phyloP scores from a whole-genome alignment of 2,329 filamentous ascomycete genomes.

The Teratosphaeria epicoccoides region DNA sequence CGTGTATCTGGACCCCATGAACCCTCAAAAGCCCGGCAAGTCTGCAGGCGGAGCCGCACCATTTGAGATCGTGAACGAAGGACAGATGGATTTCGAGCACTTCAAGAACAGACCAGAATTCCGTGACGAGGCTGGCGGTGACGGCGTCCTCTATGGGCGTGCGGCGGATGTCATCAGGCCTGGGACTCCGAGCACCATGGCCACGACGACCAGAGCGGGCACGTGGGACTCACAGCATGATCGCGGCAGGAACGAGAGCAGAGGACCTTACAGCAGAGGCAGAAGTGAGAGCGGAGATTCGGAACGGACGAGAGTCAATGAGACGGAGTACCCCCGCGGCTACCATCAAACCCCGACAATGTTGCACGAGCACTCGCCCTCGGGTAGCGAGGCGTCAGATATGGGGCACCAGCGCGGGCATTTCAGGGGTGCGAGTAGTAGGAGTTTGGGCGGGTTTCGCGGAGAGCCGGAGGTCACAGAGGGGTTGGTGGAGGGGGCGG shows the following conservation, averaged over 20 bases:
- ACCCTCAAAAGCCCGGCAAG: slow-evolving; percentile 47
- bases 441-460: neutral
- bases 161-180: slow-evolving; percentile 50
- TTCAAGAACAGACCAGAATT: slow-evolving; percentile 89
- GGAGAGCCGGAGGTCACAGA: slow-evolving; percentile 10
- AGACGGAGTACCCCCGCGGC: slow-evolving; percentile 33
- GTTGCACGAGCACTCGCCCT: slow-evolving; percentile 34
- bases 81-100: slow-evolving; percentile 78
- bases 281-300: slow-evolving; percentile 22
- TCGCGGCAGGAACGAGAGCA: slow-evolving; percentile 9
- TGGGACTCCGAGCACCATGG: slow-evolving; percentile 48
- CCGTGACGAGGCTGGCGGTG: slow-evolving; percentile 70
- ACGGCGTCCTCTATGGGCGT: slow-evolving; percentile 48
- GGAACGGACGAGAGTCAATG: slow-evolving; percentile 22
- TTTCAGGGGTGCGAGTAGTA: neutral
- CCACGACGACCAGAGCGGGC: slow-evolving; percentile 21
- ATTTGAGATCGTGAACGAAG: slow-evolving; percentile 84
- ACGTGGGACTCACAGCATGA: slow-evolving; percentile 19
- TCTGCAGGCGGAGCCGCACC: slow-evolving; percentile 39
- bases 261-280: slow-evolving; percentile 10
- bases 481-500: slow-evolving; percentile 17
- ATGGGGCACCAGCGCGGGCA: neutral
- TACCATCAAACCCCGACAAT: slow-evolving; percentile 37
- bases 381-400: slow-evolving; percentile 17
- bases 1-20: slow-evolving; percentile 76